Conservation (phyloP, 2,329 filamentous ascomycete genomes). For the Huntiella savannae region DNA sequence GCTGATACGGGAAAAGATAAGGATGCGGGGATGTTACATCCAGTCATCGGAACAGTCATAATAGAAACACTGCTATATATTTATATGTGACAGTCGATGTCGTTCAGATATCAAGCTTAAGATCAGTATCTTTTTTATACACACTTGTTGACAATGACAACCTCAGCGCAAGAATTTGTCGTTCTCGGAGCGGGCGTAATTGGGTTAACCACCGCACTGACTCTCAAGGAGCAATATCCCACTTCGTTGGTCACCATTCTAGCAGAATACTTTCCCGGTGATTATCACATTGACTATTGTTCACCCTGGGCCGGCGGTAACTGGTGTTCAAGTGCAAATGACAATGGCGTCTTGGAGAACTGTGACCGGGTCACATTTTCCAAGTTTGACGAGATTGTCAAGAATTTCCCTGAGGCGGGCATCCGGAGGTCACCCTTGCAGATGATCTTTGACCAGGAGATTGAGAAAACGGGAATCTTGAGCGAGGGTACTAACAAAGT, state of each 20-base stretch:
- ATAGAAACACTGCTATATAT: no score
- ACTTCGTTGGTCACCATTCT: constrained; percentile 35
- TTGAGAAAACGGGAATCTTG: constrained; percentile 27
- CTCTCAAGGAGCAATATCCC: constrained; percentile 31
- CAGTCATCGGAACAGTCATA: no score
- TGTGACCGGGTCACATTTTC: constrained; percentile 13
- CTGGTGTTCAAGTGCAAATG: constrained; percentile 34
- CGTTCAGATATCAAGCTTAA: no score
- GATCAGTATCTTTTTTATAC: no score
- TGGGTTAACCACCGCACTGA: constrained; percentile 41
- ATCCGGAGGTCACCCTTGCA: constrained; percentile 23
- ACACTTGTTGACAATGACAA: background rate
- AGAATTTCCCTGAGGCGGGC: constrained; percentile 33
- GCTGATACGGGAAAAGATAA: no score
- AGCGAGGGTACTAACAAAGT: constrained; percentile 20
- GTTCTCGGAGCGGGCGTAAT: constrained; percentile 38
- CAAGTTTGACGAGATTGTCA: constrained; percentile 11
- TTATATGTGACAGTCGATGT: no score
- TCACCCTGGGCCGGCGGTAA: constrained; percentile 69
- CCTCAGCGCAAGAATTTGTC: constrained; percentile 6
- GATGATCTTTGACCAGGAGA: constrained; percentile 14
- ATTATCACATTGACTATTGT: constrained; percentile 67
- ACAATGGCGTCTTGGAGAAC: constrained; percentile 15
- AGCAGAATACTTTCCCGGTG: constrained; percentile 68
- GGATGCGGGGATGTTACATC: no score